These are phyloP conservation scores for Immersiella caudata DNA, from an alignment of 495 filamentous ascomycete genomes.

Conservation along the genomic window DNA sequence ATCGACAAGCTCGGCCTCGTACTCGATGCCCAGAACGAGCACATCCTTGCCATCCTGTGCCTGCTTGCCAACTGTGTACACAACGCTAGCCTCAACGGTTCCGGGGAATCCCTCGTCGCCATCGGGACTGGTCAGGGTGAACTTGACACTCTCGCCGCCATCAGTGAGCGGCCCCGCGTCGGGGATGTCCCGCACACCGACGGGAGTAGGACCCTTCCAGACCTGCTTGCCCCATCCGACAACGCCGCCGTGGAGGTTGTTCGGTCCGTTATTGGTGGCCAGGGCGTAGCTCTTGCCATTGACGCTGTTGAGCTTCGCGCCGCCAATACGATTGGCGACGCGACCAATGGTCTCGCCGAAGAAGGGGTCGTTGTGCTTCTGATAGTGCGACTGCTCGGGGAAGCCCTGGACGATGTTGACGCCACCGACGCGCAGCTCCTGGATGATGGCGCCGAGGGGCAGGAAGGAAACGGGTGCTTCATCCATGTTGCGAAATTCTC, in stretches of 20 bases:
- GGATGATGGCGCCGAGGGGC: slow-evolving; percentile 84
- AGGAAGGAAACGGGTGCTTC: slow-evolving; percentile 65
- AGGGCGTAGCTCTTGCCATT: slow-evolving; percentile 72
- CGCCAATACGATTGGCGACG: slow-evolving; percentile 81
- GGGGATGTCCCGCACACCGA: slow-evolving; percentile 50
- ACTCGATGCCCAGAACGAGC: slow-evolving; percentile 78
- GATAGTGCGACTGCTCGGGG: slow-evolving; percentile 71
- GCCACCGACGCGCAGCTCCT: slow-evolving; percentile 74
- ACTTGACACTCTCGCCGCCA: slow-evolving; percentile 76
- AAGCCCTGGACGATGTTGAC: slow-evolving; percentile 88
- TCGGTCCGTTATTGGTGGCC: slow-evolving; percentile 72
- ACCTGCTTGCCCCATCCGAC: slow-evolving; percentile 83
- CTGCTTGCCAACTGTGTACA: slow-evolving; percentile 76
- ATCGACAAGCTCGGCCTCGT: slow-evolving; percentile 79
- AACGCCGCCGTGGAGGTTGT: slow-evolving; percentile 80
- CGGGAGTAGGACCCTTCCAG: slow-evolving; percentile 73
- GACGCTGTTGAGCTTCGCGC: slow-evolving; percentile 68
- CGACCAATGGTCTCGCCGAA: slow-evolving; percentile 95
- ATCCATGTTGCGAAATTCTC: slow-evolving; percentile 37
- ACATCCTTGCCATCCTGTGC: slow-evolving; percentile 58
- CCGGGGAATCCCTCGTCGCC: slow-evolving; percentile 88
- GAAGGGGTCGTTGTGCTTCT: slow-evolving; percentile 69
- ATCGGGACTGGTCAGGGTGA: slow-evolving; percentile 70
- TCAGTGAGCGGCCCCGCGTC: slow-evolving; percentile 55
- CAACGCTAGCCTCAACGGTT: slow-evolving; percentile 73